A percentile compares a stretch with the other conserved stretches of the same genome.
These are phyloP conservation scores for Meyerozyma elateridarum DNA, from an alignment of 1,139 yeast species.

Conservation along the genomic window DNA sequence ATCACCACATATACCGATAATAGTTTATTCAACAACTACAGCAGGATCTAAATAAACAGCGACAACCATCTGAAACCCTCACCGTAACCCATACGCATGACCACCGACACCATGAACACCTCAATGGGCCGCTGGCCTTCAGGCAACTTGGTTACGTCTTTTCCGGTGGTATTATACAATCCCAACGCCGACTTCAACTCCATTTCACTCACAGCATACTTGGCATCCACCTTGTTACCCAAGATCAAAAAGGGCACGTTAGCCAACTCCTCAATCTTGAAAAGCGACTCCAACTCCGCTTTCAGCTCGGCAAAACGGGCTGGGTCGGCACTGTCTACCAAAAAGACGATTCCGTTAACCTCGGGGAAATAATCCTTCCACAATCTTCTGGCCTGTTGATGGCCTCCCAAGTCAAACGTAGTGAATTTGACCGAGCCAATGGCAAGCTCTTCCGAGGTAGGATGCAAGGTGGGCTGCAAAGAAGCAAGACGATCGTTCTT, in stretches of 20 bases:
- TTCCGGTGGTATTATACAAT: slow-evolving; percentile 77
- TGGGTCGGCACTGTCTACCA: slow-evolving; percentile 96
- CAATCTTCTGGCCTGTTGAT: slow-evolving; percentile 95
- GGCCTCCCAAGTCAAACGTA: slow-evolving; percentile 98
- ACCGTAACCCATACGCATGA: slow-evolving; percentile 94
- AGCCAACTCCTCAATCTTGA: slow-evolving; percentile 84
- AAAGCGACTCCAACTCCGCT: slow-evolving; percentile 89
- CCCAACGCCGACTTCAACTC: slow-evolving; percentile 91
- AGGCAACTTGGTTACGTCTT: slow-evolving; percentile 63
- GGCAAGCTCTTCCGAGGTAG: slow-evolving; percentile 96
- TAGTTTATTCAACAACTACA: no score
- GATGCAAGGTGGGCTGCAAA: slow-evolving; percentile 96
- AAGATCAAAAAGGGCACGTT: slow-evolving; percentile 88
- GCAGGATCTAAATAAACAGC: slow-evolving; percentile 62
- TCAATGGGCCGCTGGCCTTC: slow-evolving; percentile 89
- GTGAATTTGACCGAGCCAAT: slow-evolving; percentile 96
- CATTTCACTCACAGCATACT: slow-evolving; percentile 91
- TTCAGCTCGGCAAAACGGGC: slow-evolving; percentile 93
- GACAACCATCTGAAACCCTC: slow-evolving; percentile 97
- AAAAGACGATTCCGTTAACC: slow-evolving; percentile 93
- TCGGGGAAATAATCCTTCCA: slow-evolving; percentile 99
- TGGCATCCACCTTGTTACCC: slow-evolving; percentile 95
- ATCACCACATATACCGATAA: no score
- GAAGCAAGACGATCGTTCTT: slow-evolving; percentile 97
- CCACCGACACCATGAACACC: slow-evolving; percentile 95